phyloP scores from a whole-genome alignment of 1,284 basidiomycete genomes.

The Flammula alnicola region DNA sequence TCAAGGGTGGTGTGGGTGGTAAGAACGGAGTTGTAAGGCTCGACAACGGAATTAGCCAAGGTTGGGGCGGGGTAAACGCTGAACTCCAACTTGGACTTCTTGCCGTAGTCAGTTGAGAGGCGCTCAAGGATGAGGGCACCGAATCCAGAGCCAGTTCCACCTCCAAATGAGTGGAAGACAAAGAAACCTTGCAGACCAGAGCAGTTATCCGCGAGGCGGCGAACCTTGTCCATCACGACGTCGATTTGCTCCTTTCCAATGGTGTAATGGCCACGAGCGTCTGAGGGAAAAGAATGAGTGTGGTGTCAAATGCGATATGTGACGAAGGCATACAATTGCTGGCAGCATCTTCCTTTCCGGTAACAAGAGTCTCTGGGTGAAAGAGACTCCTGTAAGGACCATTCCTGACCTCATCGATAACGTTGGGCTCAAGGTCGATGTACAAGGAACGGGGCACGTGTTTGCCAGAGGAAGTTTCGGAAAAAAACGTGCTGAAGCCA shows the following conservation, averaged over 20 bases:
- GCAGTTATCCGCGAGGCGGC: conserved; percentile 97
- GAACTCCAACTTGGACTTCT: conserved; percentile 99
- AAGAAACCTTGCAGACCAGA: conserved; percentile 99
- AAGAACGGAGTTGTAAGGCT: conserved; percentile 99
- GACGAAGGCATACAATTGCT: conserved; percentile 84
- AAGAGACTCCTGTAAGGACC: conserved; percentile 95
- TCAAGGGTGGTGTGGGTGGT: conserved; percentile 99
- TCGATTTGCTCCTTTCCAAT: conserved; percentile 95
- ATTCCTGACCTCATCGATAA: conserved; percentile 94
- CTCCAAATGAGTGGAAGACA: conserved; percentile 99
- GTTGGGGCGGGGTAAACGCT: conserved; percentile 96
- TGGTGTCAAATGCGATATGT: conserved; percentile 15
- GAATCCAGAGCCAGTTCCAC: conserved; percentile 99
- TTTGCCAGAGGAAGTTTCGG: conserved; percentile 91
- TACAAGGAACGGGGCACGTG: conserved; percentile 98
- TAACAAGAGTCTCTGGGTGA: conserved; percentile 99
- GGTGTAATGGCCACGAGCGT: conserved; percentile 98
- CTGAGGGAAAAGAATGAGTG: conserved; percentile 44
- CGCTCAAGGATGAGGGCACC: conserved; percentile 97
- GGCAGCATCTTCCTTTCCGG: conserved; percentile 99
- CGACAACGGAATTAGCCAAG: conserved; percentile 95
- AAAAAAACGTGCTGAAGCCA: conserved; percentile 97
- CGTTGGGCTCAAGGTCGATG: conserved; percentile 95
- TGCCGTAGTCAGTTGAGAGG: conserved; percentile 97
- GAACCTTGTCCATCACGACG: conserved; percentile 94